Evolutionary conservation across 2,329 filamentous ascomycete species (phyloP).

Genomic region (Penicillium aurantiogriseum): DNA sequence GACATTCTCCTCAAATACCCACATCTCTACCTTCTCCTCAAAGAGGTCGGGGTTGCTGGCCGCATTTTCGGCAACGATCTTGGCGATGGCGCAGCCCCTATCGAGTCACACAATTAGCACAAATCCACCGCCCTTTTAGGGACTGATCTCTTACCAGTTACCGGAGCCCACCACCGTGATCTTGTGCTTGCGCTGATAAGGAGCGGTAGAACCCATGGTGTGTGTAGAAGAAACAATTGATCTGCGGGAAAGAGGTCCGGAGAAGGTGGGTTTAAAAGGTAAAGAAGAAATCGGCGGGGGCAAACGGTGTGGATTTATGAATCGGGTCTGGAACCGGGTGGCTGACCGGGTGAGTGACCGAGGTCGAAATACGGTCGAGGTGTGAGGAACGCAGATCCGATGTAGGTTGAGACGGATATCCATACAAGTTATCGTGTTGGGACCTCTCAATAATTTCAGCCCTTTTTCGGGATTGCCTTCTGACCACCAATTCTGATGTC

Average conservation of each 20-base stretch:
- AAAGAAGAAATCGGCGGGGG: conserved; percentile 19
- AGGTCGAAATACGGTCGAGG: conserved; percentile 26
- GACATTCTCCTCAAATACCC: conserved; percentile 95
- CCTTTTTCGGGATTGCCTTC: conserved; percentile 9
- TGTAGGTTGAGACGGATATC: conserved; percentile 18
- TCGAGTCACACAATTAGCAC: conserved; percentile 70
- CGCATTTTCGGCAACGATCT: conserved; percentile 93
- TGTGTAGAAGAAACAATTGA: conserved; percentile 22
- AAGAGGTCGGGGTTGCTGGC: conserved; percentile 75
- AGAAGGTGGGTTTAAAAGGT: conserved; percentile 19
- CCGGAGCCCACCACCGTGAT: conserved; percentile 85
- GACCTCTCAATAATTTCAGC: conserved; percentile 13
- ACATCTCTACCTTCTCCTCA: conserved; percentile 91
- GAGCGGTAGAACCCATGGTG: conserved; percentile 35
- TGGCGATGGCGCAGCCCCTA: conserved; percentile 95
- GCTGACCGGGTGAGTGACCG: conserved; percentile 29
- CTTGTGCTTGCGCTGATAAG: conserved; percentile 40
- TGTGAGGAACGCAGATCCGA: conserved; percentile 27
- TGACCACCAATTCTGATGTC: conserved; percentile 6
- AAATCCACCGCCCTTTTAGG: conserved; percentile 47
- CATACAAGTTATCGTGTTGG: conserved; percentile 13
- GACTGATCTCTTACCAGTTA: conserved; percentile 67
- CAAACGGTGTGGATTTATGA: conserved; percentile 16
- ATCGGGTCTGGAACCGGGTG: conserved; percentile 23
- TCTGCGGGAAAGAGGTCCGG: conserved; percentile 18